phyloP scores from a whole-genome alignment of 441 rosid genomes.

The Jatropha multifida region DNA sequence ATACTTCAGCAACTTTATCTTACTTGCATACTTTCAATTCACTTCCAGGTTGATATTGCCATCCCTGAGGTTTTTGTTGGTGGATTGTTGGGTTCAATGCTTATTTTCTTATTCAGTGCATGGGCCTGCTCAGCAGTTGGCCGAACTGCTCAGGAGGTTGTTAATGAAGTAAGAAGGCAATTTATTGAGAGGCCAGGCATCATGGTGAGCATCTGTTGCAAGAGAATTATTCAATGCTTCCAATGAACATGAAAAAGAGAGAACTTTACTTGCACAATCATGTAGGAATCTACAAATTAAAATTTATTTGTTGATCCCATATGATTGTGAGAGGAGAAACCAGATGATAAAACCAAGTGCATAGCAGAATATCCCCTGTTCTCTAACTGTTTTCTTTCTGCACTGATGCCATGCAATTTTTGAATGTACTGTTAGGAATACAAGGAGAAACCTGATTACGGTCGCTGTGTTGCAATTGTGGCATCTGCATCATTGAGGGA shows the following conservation, averaged over 20 bases:
- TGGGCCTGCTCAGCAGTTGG: conserved; percentile 99
- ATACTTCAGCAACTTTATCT: background rate
- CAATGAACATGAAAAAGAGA: background rate
- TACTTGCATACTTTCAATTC: conserved; percentile 10
- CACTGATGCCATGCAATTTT: conserved; percentile 6
- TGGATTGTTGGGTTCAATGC: conserved; percentile 96
- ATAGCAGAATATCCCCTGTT: background rate
- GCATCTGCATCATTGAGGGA: conserved; percentile 96
- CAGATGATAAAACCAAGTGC: too few species aligned
- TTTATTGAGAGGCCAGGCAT: conserved; percentile 99
- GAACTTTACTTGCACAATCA: background rate
- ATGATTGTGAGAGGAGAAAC: background rate
- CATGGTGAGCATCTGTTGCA: conserved; percentile 60
- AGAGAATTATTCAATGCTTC: background rate
- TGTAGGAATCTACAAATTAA: background rate
- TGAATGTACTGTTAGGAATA: conserved; percentile 58
- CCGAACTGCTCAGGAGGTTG: conserved; percentile 99
- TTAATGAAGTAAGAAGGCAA: conserved; percentile 96
- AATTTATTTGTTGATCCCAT: too few species aligned
- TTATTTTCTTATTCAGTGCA: conserved; percentile 91
- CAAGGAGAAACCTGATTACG: conserved; percentile 97
- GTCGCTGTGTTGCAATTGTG: conserved; percentile 97
- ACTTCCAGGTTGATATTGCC: conserved; percentile 94
- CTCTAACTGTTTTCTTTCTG: background rate
- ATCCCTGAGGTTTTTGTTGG: conserved; percentile 95